phyloP scores from a whole-genome alignment of 2,329 filamentous ascomycete genomes.

The Hyphodiscus sp. region DNA sequence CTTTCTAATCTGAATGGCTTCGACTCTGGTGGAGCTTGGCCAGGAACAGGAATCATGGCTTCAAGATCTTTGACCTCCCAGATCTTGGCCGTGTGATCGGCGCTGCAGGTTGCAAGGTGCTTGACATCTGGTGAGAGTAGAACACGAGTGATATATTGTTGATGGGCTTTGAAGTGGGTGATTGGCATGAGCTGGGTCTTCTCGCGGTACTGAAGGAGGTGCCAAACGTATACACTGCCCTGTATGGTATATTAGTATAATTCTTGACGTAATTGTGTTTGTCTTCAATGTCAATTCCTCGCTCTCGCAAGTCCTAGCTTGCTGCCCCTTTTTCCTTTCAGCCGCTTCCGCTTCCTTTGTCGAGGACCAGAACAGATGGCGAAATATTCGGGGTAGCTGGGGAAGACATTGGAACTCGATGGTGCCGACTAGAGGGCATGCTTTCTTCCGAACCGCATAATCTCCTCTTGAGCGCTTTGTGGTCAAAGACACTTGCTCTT shows the following conservation, averaged over 20 bases:
- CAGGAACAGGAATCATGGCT: slow-evolving; percentile 32
- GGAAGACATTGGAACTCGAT: too few relatives aligned
- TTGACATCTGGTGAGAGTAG: slow-evolving; percentile 69
- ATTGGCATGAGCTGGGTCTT: slow-evolving; percentile 65
- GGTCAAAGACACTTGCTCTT: too few relatives aligned
- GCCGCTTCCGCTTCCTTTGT: too few relatives aligned
- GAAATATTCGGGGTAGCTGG: too few relatives aligned
- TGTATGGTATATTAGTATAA: slow-evolving; percentile 33
- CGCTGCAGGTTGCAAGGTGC: slow-evolving; percentile 67
- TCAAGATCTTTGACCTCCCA: slow-evolving; percentile 82
- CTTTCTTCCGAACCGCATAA: too few relatives aligned
- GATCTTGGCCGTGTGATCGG: slow-evolving; percentile 83
- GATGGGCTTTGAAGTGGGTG: slow-evolving; percentile 65
- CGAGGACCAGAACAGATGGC: too few relatives aligned
- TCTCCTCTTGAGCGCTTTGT: too few relatives aligned
- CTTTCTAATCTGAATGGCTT: slow-evolving; percentile 59
- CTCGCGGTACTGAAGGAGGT: slow-evolving; percentile 68
- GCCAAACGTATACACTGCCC: slow-evolving; percentile 98
- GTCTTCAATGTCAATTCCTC: not conserved
- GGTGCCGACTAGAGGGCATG: too few relatives aligned
- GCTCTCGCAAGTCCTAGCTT: not conserved
- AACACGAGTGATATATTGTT: slow-evolving; percentile 67
- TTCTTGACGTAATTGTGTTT: not conserved
- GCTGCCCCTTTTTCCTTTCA: too few relatives aligned
- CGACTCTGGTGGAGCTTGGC: slow-evolving; percentile 32